Base-by-base conservation (phyloP, 2,329 filamentous ascomycete species). In the Cadophora sp. region DNA sequence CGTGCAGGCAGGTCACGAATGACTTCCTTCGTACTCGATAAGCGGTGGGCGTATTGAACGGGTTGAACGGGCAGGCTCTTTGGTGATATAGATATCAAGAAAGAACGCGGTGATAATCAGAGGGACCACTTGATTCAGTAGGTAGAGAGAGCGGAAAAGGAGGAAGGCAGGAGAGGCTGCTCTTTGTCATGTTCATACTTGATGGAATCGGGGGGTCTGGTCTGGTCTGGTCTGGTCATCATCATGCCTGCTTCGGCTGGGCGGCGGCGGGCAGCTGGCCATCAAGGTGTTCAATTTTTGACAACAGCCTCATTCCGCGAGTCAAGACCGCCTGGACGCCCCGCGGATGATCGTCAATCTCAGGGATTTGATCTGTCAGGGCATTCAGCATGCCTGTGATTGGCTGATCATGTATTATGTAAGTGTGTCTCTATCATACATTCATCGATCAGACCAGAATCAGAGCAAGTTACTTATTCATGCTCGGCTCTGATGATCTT, bases 31-130 rank as follows among this genome's bases (percentile, higher is more conserved):
- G 50, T 29, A 50, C 19, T 67, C 34, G 37, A 50, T 58, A 40
- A 58, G 40, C 50, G 65, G 53, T 29, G 50, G 65, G 53, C 40
- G 50, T 59, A 19, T 59, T 27, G 29, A 34, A 53, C 27, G 29
- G 19, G 31, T 43, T n/a, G n/a, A n/a, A n/a, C n/a, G n/a, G 40
- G 22, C 27, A 31, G 50, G 29, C 26, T 31, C 24, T 22, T 48
- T 22, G 48, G 48, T 4, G 48, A n/a, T 3, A 4, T 55, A 27
- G 16, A 24, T 26, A 37, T 8, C 3, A 8, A 50, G 14, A 62
- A n/a, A n/a, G 24, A 62, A 48, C 14, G 22, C 22, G n/a, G 40
- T 14, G 40, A 46, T 48, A 26, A n/a, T 19, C 7, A n/a, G 24
- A 46, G 19, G 50, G 40, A 48, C 59, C 31, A 34, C 22, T 22